Base-by-base conservation (phyloP, 2,329 filamentous ascomycete genomes). In the Fusarium continuum region DNA sequence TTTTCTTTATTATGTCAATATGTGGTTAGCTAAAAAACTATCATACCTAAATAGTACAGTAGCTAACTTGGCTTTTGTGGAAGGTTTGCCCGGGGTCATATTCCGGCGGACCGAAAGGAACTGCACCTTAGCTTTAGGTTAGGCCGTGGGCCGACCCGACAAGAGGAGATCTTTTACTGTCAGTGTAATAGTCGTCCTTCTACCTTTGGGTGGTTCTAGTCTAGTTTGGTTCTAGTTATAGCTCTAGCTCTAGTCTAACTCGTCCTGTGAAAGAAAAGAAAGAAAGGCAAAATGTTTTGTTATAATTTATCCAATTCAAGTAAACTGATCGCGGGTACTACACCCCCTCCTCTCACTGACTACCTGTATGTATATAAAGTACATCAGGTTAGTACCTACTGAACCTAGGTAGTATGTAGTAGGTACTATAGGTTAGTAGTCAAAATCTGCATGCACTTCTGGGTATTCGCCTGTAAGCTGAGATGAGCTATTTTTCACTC, bases 61-160 rank as follows among this genome's bases (percentile, higher is more conserved):
- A 48, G 44, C 25, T 10, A 22, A 47, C 44, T 39, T 47, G 44
- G 44, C 44, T 20, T 13, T 19, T 22, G n/a, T n/a, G n/a, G n/a
- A n/a, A 25, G 45, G 14, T n/a, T 48, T 29, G 11, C n/a, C 22
- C n/a, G 17, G 32, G 4, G 16, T 26, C 1, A 17, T 16, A 26
- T 32, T 31, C 54, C 34, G 54, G 45, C 40, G 40, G 40, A 56
- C 40, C 40, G 34, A n/a, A n/a, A n/a, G n/a, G n/a, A n/a, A n/a
- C n/a, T n/a, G n/a, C n/a, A n/a, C n/a, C n/a, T n/a, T 25, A 32
- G 8, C 17, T 14, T 22, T 44, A 35, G 43, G n/a, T n/a, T n/a
- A 34, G 29, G n/a, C n/a, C 29, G 19, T 46, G 43, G 43, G 43
- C 31, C 29, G 43, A 46, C 20, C 43, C 43, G 43, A 34, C 17